phyloP scores from a whole-genome alignment of 2,329 filamentous ascomycete genomes.

The Apiospora aurea region DNA sequence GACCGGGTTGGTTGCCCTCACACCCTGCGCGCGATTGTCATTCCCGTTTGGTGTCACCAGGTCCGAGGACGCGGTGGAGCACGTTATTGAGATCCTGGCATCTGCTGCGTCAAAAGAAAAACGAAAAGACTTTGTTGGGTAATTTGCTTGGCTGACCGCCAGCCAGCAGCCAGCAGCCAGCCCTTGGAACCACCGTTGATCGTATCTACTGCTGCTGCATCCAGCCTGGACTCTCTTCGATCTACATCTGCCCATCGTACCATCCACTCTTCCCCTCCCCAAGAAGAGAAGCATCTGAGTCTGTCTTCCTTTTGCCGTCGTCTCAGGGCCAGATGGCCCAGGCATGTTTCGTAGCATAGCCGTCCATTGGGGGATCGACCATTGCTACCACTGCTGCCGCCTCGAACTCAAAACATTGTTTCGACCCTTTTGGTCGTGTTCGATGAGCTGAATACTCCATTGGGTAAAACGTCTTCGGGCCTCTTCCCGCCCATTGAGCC shows the following conservation, averaged over 20 bases:
- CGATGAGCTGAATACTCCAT: background rate
- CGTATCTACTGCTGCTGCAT: too few species aligned
- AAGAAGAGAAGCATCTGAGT: too few species aligned
- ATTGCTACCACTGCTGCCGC: background rate
- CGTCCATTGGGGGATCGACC: background rate
- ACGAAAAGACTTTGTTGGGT: too few species aligned
- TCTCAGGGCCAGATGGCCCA: background rate
- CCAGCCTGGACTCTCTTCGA: too few species aligned
- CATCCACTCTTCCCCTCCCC: background rate
- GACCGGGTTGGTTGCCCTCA: background rate
- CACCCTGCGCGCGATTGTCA: background rate
- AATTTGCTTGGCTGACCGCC: too few species aligned
- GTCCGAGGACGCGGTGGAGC: background rate
- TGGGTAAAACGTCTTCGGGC: background rate
- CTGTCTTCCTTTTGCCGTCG: background rate
- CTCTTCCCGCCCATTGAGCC: background rate
- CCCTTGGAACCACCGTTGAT: too few species aligned
- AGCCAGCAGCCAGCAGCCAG: too few species aligned
- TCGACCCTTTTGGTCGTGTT: background rate
- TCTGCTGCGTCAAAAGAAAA: background rate
- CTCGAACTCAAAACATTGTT: conserved; percentile 2
- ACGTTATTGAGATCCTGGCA: background rate
- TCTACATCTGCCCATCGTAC: background rate
- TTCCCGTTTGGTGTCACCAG: background rate
- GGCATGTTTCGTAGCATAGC: conserved; percentile 5